A percentile compares a stretch with the other conserved stretches of the same genome.
These are phyloP conservation scores for Globisporangium irregulare DNA, from an alignment of 352 stramenopile species.

Conservation along the genomic window DNA sequence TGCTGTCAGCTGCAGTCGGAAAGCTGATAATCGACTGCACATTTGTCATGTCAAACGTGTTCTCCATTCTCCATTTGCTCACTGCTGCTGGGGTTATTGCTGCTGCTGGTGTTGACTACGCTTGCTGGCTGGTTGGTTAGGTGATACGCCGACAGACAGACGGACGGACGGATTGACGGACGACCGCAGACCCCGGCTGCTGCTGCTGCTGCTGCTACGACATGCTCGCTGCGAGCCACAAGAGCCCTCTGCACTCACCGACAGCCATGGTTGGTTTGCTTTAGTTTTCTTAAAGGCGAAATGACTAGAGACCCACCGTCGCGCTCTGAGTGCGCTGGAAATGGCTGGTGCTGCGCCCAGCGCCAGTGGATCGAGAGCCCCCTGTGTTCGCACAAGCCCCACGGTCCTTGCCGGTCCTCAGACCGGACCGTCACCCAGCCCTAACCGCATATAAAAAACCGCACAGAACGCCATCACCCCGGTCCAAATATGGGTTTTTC, in stretches of 20 bases:
- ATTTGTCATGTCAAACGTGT: not conserved
- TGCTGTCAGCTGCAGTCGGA: not conserved
- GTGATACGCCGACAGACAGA: not conserved
- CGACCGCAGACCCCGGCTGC: not conserved
- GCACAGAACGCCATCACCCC: not conserved
- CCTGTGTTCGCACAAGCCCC: not conserved
- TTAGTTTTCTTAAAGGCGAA: slow-evolving; percentile 87
- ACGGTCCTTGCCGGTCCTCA: not conserved
- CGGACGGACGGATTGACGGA: slow-evolving; percentile 11
- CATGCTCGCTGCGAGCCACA: not conserved
- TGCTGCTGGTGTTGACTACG: slow-evolving; percentile 3
- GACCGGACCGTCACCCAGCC: not conserved
- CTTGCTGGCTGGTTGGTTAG: not conserved
- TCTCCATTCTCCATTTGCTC: not conserved
- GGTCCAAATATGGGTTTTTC: not conserved
- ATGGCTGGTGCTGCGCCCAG: slow-evolving; percentile 59
- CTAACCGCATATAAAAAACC: not conserved
- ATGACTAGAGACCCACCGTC: slow-evolving; percentile 40
- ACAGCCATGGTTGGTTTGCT: slow-evolving; percentile 85
- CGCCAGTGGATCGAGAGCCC: slow-evolving; percentile 14
- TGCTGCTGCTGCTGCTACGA: slow-evolving; percentile 4
- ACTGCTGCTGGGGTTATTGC: slow-evolving; percentile 14
- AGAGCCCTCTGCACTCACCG: slow-evolving; percentile 43
- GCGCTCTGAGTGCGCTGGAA: slow-evolving; percentile 22
- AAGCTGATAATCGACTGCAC: not conserved